Conservation (phyloP, 176 grass and related monocot species). For the Carex littledalei region DNA sequence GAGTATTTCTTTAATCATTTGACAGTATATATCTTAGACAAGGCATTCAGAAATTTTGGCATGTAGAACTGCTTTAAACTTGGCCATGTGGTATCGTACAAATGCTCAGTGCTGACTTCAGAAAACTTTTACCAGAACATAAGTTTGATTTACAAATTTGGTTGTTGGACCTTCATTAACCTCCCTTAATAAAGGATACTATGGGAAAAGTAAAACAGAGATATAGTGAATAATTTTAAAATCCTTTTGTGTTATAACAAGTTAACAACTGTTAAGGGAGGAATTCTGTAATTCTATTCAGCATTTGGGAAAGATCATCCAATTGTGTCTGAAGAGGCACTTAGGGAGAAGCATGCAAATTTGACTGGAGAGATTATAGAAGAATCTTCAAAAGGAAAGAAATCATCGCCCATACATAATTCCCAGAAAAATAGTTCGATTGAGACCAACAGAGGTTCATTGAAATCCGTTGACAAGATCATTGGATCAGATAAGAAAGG, state of each 20-base stretch:
- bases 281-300: slow-evolving; percentile 18
- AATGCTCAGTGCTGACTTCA: background rate
- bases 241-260: background rate
- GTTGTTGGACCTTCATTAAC: background rate
- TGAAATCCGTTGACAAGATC: background rate
- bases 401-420: slow-evolving; percentile 14
- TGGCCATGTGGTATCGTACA: background rate
- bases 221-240: background rate
- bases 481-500: slow-evolving; percentile 41
- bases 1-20: background rate
- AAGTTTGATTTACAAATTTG: background rate
- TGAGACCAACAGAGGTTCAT: background rate
- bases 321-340: slow-evolving; percentile 62
- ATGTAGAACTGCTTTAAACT: background rate
- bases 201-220: background rate
- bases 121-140: background rate
- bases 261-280: background rate
- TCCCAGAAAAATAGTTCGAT: background rate
- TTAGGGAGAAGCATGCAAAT: slow-evolving; percentile 59
- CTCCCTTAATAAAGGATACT: background rate
- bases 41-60: background rate
- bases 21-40: background rate
- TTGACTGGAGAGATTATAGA: slow-evolving; percentile 45
- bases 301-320: slow-evolving; percentile 65
- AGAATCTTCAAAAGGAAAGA: slow-evolving; percentile 23